These are phyloP conservation scores for Microdochium trichocladiopsis DNA, from an alignment of 2,329 filamentous ascomycete species.

Conservation along the genomic window DNA sequence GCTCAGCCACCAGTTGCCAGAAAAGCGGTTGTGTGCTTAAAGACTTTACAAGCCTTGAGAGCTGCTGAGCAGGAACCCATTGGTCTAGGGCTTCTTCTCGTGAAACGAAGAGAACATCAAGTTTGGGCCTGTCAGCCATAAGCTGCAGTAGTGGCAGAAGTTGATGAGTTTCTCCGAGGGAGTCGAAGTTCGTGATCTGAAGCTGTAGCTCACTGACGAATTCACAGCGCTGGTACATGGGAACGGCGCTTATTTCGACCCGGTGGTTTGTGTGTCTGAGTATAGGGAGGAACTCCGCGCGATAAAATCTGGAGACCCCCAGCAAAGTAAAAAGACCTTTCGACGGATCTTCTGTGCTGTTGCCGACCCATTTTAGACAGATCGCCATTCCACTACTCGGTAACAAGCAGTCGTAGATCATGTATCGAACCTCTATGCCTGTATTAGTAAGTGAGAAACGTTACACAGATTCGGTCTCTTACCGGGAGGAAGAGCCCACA, in stretches of 20 bases:
- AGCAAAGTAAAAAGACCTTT: neutral
- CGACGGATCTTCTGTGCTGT: neutral
- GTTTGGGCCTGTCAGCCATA: neutral
- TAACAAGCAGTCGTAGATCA: neutral
- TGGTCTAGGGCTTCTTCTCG: neutral
- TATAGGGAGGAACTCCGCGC: neutral
- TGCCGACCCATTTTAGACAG: neutral
- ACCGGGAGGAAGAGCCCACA: neutral
- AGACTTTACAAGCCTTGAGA: neutral
- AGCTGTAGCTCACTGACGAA: neutral
- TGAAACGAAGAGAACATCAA: neutral
- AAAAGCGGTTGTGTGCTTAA: neutral
- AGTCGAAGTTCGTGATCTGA: neutral
- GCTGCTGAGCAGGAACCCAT: neutral
- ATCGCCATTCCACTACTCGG: neutral
- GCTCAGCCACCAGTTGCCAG: neutral
- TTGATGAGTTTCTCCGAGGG: neutral
- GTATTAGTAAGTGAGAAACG: neutral
- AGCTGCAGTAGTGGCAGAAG: neutral
- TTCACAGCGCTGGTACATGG: neutral
- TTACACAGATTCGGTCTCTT: neutral
- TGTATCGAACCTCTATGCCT: neutral
- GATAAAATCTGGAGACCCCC: neutral
- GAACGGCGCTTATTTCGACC: neutral
- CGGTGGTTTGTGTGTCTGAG: neutral